Percentiles rank a stretch among this genome's conserved stretches.
phyloP scores from a whole-genome alignment of 768 basidiomycete genomes.

The Suillus placidus region DNA sequence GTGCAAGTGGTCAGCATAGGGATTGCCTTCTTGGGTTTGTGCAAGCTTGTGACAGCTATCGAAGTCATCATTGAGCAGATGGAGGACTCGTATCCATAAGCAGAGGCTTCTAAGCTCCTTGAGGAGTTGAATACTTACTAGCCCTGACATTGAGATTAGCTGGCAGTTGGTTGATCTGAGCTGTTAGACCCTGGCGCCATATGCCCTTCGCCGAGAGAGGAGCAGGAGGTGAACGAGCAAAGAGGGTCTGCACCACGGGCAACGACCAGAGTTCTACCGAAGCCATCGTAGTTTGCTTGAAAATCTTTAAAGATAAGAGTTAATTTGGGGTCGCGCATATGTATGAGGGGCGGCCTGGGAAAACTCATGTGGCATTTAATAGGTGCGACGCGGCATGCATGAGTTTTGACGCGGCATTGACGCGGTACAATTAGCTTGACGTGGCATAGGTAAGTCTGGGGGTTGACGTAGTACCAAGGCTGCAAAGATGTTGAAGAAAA shows the following conservation, averaged over 20 bases:
- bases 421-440: no score
- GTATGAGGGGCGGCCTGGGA: background rate
- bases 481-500: no score
- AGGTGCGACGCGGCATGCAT: no score
- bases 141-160: slow-evolving; percentile 19
- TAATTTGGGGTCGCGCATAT: background rate
- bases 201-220: slow-evolving; percentile 18
- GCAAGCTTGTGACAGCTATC: slow-evolving; percentile 22
- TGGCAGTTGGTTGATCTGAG: slow-evolving; percentile 21
- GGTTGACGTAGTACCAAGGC: no score
- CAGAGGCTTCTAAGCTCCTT: background rate
- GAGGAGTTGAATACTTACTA: slow-evolving; percentile 9
- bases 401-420: no score
- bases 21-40: slow-evolving; percentile 23
- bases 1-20: slow-evolving; percentile 26
- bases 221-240: slow-evolving; percentile 18
- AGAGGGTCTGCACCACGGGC: slow-evolving; percentile 18
- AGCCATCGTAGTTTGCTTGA: background rate
- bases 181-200: slow-evolving; percentile 21
- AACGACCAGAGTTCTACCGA: slow-evolving; percentile 15
- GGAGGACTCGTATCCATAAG: slow-evolving; percentile 12
- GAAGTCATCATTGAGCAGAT: slow-evolving; percentile 26
- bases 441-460: no score
- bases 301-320: background rate
- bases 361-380: no score